These are phyloP conservation scores for Stellera chamaejasme DNA, from an alignment of 345 rosid species.

Conservation along the genomic window DNA sequence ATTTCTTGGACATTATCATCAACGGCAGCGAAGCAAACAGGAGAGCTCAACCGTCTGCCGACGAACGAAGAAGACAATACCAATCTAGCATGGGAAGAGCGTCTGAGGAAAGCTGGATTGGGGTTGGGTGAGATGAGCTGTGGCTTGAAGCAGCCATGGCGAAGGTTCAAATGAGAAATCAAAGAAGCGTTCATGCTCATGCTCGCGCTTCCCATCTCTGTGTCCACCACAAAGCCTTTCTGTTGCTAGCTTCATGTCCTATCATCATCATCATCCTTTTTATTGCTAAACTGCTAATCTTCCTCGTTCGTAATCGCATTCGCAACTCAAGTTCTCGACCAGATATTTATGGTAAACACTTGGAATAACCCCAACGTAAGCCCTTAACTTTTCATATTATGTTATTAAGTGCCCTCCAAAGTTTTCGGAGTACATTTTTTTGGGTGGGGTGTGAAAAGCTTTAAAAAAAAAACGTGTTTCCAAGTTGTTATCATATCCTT, in stretches of 20 bases:
- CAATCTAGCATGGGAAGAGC: conserved; percentile 19
- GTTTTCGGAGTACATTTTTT: too few species aligned
- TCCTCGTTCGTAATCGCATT: too few species aligned
- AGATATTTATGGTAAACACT: too few species aligned
- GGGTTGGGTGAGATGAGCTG: conserved; percentile 18
- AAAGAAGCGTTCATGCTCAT: conserved; percentile 46
- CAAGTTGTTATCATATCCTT: too few species aligned
- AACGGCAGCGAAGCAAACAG: conserved; percentile 41
- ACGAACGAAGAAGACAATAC: conserved; percentile 21
- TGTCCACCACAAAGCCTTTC: not conserved
- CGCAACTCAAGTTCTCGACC: too few species aligned
- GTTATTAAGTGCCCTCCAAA: too few species aligned
- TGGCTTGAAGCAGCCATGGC: conserved; percentile 29
- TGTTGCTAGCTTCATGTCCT: not conserved
- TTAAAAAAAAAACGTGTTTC: too few species aligned
- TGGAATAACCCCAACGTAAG: too few species aligned
- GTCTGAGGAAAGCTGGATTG: conserved; percentile 19
- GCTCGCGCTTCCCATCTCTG: conserved; percentile 40
- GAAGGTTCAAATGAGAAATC: conserved; percentile 45
- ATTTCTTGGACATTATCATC: conserved; percentile 35
- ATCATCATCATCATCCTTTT: too few species aligned
- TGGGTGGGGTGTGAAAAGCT: too few species aligned
- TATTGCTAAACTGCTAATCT: too few species aligned
- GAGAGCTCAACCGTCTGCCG: conserved; percentile 13
- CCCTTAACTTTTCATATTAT: too few species aligned